A percentile compares a stretch with the other conserved stretches of the same genome.
Conservation (phyloP, 176 grass and related monocot genomes). For the Lolium rigidum region DNA sequence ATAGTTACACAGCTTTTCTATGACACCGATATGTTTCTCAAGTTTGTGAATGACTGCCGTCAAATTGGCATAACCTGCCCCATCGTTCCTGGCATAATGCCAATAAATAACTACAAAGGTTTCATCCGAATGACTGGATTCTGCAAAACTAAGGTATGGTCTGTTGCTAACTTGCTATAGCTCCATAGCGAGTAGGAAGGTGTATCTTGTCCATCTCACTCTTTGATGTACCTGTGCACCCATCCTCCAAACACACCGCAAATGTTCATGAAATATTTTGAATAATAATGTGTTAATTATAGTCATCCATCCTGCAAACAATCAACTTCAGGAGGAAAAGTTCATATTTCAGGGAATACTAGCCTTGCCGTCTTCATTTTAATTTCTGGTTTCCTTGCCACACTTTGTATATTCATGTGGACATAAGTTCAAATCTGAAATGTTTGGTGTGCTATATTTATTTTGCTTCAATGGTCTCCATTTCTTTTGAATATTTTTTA, state of each 20-base stretch:
- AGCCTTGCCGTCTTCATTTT: background rate
- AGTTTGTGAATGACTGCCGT: slow-evolving; percentile 88
- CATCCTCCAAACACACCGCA: background rate
- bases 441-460: background rate
- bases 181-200: slow-evolving; percentile 19
- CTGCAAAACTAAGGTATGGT: slow-evolving; percentile 86
- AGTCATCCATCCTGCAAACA: background rate
- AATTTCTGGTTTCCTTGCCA: background rate
- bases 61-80: slow-evolving; percentile 91
- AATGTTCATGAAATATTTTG: background rate
- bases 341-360: background rate
- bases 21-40: slow-evolving; percentile 86
- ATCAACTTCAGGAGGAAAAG: background rate
- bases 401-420: background rate
- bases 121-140: slow-evolving; percentile 84
- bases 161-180: background rate
- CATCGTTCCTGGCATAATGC: slow-evolving; percentile 96
- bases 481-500: background rate
- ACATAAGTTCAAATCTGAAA: background rate
- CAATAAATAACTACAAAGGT: slow-evolving; percentile 91
- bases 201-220: background rate
- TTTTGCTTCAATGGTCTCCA: background rate
- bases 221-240: background rate
- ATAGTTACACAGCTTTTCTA: slow-evolving; percentile 91
- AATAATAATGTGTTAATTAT: background rate